phyloP scores from a whole-genome alignment of 1,284 basidiomycete species.

The Ustilago cynodontis region DNA sequence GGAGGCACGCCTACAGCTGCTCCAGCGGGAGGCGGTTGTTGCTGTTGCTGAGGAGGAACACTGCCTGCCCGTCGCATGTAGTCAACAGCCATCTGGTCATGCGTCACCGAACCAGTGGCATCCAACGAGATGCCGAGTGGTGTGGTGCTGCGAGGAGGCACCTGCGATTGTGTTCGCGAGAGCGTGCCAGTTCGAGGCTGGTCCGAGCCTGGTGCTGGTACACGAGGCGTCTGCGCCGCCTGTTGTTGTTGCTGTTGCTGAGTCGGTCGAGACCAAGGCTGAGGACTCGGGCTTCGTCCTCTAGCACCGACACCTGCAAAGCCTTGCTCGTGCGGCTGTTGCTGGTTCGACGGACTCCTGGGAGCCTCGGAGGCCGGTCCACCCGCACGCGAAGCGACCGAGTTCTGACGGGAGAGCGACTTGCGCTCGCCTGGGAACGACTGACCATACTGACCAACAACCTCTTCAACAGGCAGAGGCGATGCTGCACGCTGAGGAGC shows the following conservation, averaged over 20 bases:
- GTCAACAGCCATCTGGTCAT: conserved; percentile 81
- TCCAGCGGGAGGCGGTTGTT: conserved; percentile 43
- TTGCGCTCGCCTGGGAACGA: conserved; percentile 85
- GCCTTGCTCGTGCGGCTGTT: conserved; percentile 42
- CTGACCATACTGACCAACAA: conserved; percentile 83
- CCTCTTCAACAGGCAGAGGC: conserved; percentile 78
- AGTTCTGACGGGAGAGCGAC: conserved; percentile 62
- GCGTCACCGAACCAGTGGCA: conserved; percentile 80
- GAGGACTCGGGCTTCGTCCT: conserved; percentile 64
- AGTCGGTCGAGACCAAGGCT: conserved; percentile 50
- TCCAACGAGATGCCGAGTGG: conserved; percentile 82
- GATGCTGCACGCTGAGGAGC: conserved; percentile 74
- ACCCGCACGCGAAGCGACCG: conserved; percentile 50
- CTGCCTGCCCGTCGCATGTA: conserved; percentile 72
- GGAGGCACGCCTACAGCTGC: conserved; percentile 1
- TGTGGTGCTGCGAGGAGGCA: conserved; percentile 65
- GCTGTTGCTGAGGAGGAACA: conserved; percentile 75
- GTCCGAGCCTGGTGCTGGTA: conserved; percentile 21
- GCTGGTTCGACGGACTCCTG: conserved; percentile 41
- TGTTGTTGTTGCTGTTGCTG: conserved; percentile 47
- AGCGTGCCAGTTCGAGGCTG: conserved; percentile 45
- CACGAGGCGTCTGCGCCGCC: conserved; percentile 25
- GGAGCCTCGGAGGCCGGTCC: conserved; percentile 19
- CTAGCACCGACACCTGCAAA: conserved; percentile 65
- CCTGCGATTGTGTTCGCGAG: conserved; percentile 37